Evolutionary conservation across 2,329 filamentous ascomycete genomes (phyloP).

Genomic region (Verticillium zaregamsianum): DNA sequence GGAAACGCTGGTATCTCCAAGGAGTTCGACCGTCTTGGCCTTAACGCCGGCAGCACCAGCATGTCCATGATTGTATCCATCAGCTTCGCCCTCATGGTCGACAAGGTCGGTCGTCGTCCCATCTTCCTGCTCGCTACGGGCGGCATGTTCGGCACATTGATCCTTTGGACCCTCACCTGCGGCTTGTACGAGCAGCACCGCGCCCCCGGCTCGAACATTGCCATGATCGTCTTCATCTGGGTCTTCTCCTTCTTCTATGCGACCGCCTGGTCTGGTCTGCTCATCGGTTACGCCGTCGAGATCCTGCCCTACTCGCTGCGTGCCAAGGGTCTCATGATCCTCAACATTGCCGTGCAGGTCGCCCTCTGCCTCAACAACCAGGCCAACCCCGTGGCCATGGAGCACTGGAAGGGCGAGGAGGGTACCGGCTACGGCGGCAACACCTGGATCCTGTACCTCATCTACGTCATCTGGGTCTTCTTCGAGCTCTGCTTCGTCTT

Average conservation of each 20-base stretch:
- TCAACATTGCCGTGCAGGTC: slow-evolving; percentile 52
- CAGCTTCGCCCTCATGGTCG: slow-evolving; percentile 47
- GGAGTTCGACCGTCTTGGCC: slow-evolving; percentile 37
- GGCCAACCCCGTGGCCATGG: slow-evolving; percentile 51
- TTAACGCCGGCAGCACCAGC: slow-evolving; percentile 42
- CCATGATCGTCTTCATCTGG: slow-evolving; percentile 39
- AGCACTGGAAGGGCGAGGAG: slow-evolving; percentile 21
- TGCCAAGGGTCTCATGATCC: slow-evolving; percentile 50
- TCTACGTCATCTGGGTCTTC: slow-evolving; percentile 52
- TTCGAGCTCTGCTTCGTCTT: slow-evolving; percentile 52
- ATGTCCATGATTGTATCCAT: slow-evolving; percentile 49
- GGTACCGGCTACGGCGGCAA: slow-evolving; percentile 16
- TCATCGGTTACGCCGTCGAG: slow-evolving; percentile 50
- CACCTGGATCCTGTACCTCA: slow-evolving; percentile 51
- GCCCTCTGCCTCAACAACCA: slow-evolving; percentile 50
- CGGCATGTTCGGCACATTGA: slow-evolving; percentile 44
- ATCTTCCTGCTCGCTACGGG: slow-evolving; percentile 44
- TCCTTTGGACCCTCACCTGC: slow-evolving; percentile 44
- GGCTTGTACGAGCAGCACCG: slow-evolving; percentile 38
- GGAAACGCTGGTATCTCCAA: slow-evolving; percentile 45
- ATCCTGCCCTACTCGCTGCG: slow-evolving; percentile 46
- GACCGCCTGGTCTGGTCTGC: slow-evolving; percentile 53
- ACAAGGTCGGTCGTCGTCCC: slow-evolving; percentile 50
- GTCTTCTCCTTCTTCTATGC: slow-evolving; percentile 42
- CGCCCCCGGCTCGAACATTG: slow-evolving; percentile 29